These are phyloP conservation scores for Trypanosoma platydactyli DNA, from an alignment of 208 protist species.

Conservation along the genomic window DNA sequence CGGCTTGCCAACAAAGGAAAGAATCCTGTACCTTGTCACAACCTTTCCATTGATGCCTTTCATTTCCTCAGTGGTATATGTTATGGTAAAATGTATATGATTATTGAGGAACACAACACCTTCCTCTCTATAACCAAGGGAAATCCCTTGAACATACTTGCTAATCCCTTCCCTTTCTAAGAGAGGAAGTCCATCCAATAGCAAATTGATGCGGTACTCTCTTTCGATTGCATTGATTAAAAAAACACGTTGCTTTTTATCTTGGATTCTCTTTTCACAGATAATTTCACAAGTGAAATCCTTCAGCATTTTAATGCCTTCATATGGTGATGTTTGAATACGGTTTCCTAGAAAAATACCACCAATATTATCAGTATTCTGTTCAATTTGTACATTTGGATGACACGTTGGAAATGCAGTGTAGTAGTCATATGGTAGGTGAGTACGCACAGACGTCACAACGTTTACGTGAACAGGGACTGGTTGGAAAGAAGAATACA, in stretches of 20 bases:
- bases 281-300: conserved; percentile 34
- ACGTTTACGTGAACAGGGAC: conserved; percentile 76
- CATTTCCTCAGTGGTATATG: conserved; percentile 27
- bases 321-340: conserved; percentile 88
- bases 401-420: conserved; percentile 68
- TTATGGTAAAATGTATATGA: conserved; percentile 44
- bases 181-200: conserved; percentile 47
- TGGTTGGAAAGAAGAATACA: conserved; percentile 11
- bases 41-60: conserved; percentile 1
- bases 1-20: conserved; percentile 37
- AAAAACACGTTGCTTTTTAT: conserved; percentile 23
- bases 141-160: conserved; percentile 23
- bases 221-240: conserved; percentile 32
- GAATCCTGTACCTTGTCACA: conserved; percentile 38
- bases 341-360: conserved; percentile 90
- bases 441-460: conserved; percentile 78
- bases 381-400: conserved; percentile 31
- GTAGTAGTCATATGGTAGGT: conserved; percentile 93
- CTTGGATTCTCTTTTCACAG: conserved; percentile 18
- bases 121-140: conserved; percentile 21
- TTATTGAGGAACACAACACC: conserved; percentile 34
- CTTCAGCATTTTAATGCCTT: conserved; percentile 19
- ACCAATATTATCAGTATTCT: conserved; percentile 86
- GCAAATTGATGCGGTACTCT: conserved; percentile 40
- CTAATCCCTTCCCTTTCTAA: conserved; percentile 25